phyloP scores from a whole-genome alignment of 2,329 filamentous ascomycete species.

The Bipolaris victoriae region DNA sequence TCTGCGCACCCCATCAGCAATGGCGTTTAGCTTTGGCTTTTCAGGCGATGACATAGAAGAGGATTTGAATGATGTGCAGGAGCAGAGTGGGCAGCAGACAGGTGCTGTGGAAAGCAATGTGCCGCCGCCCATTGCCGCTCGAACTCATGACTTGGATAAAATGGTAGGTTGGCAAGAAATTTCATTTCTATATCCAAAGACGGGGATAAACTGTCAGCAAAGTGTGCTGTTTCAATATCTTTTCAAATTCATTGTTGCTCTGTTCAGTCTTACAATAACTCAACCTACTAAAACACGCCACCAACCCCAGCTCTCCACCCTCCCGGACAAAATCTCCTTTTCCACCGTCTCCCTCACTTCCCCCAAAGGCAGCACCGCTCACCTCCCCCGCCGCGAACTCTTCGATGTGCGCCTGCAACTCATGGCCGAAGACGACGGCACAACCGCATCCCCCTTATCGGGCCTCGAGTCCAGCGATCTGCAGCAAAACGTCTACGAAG shows the following conservation, averaged over 20 bases:
- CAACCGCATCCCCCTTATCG: slow-evolving; percentile 35
- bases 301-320: slow-evolving; percentile 55
- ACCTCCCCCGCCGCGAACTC: slow-evolving; percentile 74
- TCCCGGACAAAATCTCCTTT: slow-evolving; percentile 79
- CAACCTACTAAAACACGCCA: neutral
- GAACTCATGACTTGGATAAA: slow-evolving; percentile 54
- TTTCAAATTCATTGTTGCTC: neutral
- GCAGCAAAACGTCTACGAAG: slow-evolving; percentile 82
- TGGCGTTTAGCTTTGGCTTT: slow-evolving; percentile 64
- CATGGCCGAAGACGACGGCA: slow-evolving; percentile 69
- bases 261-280: neutral
- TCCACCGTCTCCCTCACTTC: slow-evolving; percentile 65
- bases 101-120: slow-evolving; percentile 17
- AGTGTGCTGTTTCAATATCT: no score
- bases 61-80: slow-evolving; percentile 48
- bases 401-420: slow-evolving; percentile 83
- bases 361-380: slow-evolving; percentile 61
- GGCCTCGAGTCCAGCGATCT: slow-evolving; percentile 64
- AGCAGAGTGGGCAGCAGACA: slow-evolving; percentile 9
- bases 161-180: slow-evolving; percentile 49
- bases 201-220: no score
- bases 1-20: slow-evolving; percentile 13
- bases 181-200: no score
- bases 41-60: slow-evolving; percentile 64
- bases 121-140: slow-evolving; percentile 46